These are phyloP conservation scores for Pythium plurisporium DNA, from an alignment of 352 stramenopile genomes.

Conservation along the genomic window DNA sequence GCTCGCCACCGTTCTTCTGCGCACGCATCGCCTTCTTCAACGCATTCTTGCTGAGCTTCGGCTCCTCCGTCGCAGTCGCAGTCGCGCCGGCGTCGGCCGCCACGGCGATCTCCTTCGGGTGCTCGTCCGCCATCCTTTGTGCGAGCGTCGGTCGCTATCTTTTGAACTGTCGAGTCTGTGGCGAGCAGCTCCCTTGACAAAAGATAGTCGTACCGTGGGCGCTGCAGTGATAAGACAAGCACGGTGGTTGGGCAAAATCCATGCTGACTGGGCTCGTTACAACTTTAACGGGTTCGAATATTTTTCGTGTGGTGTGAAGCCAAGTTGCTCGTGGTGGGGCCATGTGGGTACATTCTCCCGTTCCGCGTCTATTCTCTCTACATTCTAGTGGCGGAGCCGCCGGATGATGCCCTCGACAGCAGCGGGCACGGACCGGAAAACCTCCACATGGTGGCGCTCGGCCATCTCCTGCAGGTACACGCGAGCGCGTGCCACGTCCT, in stretches of 20 bases:
- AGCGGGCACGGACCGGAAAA: slow-evolving; percentile 61
- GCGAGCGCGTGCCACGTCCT: slow-evolving; percentile 74
- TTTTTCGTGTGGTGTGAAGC: slow-evolving; percentile 13
- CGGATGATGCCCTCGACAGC: slow-evolving; percentile 65
- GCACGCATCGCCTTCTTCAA: slow-evolving; percentile 91
- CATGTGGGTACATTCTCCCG: too few species aligned
- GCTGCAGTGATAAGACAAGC: not conserved
- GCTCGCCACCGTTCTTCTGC: slow-evolving; percentile 81
- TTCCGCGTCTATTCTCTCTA: too few species aligned
- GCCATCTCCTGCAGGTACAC: slow-evolving; percentile 85
- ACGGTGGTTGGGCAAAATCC: not conserved
- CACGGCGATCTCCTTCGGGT: slow-evolving; percentile 10
- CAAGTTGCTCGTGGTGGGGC: not conserved
- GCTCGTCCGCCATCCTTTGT: slow-evolving; percentile 14
- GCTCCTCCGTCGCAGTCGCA: slow-evolving; percentile 21
- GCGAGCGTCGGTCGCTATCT: slow-evolving; percentile 13
- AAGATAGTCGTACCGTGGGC: not conserved
- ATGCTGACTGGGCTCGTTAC: not conserved
- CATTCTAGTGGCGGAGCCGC: slow-evolving; percentile 32
- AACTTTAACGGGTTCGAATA: slow-evolving; percentile 4
- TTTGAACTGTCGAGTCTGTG: slow-evolving; percentile 18
- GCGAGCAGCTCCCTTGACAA: not conserved
- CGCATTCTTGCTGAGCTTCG: slow-evolving; percentile 94
- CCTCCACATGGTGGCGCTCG: slow-evolving; percentile 66
- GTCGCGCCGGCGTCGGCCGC: slow-evolving; percentile 12